Evolutionary conservation across 2,329 filamentous ascomycete species (phyloP), one percentile per base, ranked within the genome.

Genomic region (Verticillium tricorpus): DNA sequence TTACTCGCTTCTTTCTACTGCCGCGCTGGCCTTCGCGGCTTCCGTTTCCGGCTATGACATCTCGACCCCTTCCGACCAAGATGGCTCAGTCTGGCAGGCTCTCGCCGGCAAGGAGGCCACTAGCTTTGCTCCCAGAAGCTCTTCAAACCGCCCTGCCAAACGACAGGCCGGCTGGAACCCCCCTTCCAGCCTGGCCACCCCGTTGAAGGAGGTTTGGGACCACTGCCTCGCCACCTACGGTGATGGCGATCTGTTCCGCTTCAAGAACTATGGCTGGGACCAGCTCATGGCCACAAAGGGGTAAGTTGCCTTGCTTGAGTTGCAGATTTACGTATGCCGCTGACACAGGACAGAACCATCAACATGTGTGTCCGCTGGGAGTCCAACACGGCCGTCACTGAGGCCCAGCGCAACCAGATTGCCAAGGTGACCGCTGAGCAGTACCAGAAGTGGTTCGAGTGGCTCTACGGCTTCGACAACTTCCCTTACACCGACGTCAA

Each of bases 311-410:
- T 28, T 9, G 3, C 22, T 12, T 52, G 11, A 52, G n/a, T 28
- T 5, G 66, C 72, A 68, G 64, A 64, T 60, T 17, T 14, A 12
- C 1, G 45, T 22, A 11, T 19, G 22, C 9, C n/a, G 19, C 45
- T 52, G 45, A 52, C 45, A 6, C 7, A 12, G 28, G 8, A n/a
- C 56, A 59, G 61, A 52, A 67, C 62, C 14, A 68, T 77, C 66
- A 74, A 76, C 64, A 73, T 76, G 66, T 80, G 77, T 59, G 77
- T 80, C 5, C 74, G 78, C 52, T 80, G 78, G 78, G 77, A 80
- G 61, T 77, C 75, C 0, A 71, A 65, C 28, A 65, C 70, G 5
- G 67, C 70, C 1, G 72, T 78, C 8, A 74, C 73, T 0, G 74
- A 73, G 8, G 76, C 70, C 1, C 73, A 79, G 62, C 76, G 78